phyloP scores from a whole-genome alignment of 768 basidiomycete genomes.

The Hemileccinum rubropunctum region DNA sequence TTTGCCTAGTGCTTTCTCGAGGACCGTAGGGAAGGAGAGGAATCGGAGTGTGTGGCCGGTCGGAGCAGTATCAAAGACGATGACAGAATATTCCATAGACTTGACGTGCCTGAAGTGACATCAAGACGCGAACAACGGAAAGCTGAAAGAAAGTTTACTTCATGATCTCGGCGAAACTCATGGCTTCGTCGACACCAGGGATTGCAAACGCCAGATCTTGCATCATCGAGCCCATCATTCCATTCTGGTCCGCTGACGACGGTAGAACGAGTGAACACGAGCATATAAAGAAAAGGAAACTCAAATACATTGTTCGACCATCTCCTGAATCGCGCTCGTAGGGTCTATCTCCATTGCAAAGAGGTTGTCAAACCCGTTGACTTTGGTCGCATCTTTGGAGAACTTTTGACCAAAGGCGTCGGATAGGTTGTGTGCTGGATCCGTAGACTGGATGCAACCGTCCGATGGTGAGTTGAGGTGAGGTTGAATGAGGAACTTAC shows the following conservation, averaged over 20 bases:
- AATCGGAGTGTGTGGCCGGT: constrained; percentile 98
- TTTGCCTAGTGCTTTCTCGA: constrained; percentile 97
- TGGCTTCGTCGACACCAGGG: constrained; percentile 98
- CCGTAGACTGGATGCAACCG: constrained; percentile 70
- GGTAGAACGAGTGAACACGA: neutral
- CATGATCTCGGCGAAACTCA: constrained; percentile 99
- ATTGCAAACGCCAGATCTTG: constrained; percentile 99
- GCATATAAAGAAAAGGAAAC: neutral
- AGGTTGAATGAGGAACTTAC: constrained; percentile 44
- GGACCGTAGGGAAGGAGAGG: constrained; percentile 96
- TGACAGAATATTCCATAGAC: constrained; percentile 99
- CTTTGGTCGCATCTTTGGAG: constrained; percentile 97
- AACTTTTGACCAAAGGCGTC: constrained; percentile 99
- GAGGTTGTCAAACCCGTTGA: constrained; percentile 95
- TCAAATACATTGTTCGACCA: constrained; percentile 90
- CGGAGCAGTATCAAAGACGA: constrained; percentile 98
- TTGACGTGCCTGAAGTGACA: constrained; percentile 80
- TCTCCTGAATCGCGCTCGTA: constrained; percentile 95
- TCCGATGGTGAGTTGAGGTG: neutral
- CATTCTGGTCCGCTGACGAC: constrained; percentile 71
- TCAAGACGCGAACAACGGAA: neutral
- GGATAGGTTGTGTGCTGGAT: constrained; percentile 99
- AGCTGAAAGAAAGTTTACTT: constrained; percentile 52
- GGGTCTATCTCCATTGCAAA: constrained; percentile 99
- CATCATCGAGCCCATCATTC: constrained; percentile 99